Conservation (phyloP, 2,329 filamentous ascomycete species). For the Cytospora piceicola region DNA sequence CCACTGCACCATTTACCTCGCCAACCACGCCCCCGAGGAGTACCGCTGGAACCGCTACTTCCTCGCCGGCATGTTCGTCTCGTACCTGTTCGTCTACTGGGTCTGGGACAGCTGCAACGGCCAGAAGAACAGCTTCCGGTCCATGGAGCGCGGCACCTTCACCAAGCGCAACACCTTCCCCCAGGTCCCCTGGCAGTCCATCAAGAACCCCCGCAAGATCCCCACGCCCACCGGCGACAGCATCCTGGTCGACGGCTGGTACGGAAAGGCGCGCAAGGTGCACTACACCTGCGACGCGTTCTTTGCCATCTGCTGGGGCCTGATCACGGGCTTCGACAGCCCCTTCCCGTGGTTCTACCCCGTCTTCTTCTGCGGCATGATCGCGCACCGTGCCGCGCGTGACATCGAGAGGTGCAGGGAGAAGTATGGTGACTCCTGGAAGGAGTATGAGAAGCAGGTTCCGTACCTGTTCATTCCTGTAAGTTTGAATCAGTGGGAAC, state of each 20-base stretch:
- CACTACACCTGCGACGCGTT: conserved; percentile 82
- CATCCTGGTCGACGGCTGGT: conserved; percentile 79
- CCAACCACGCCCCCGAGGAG: conserved; percentile 70
- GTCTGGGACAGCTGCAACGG: conserved; percentile 82
- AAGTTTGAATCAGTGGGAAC: conserved; percentile 37
- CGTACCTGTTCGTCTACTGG: conserved; percentile 79
- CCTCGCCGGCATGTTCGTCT: conserved; percentile 62
- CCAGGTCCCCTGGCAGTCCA: conserved; percentile 75
- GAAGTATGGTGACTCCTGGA: conserved; percentile 84
- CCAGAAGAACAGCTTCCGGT: conserved; percentile 83
- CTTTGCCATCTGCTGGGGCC: conserved; percentile 77
- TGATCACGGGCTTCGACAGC: conserved; percentile 79
- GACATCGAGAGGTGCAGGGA: conserved; percentile 76
- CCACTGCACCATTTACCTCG: conserved; percentile 81
- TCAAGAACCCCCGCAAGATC: conserved; percentile 74
- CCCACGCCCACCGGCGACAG: conserved; percentile 69
- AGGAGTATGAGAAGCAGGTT: conserved; percentile 77
- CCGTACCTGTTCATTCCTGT: conserved; percentile 77
- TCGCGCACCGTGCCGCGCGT: conserved; percentile 73
- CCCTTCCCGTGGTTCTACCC: conserved; percentile 92
- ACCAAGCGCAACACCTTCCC: conserved; percentile 74
- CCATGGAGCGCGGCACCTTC: conserved; percentile 67
- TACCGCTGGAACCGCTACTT: conserved; percentile 70
- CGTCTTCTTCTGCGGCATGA: conserved; percentile 79
- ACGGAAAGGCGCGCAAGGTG: conserved; percentile 73